Base-by-base conservation (phyloP, 352 stramenopile species). In the Plasmopara halstedii region DNA sequence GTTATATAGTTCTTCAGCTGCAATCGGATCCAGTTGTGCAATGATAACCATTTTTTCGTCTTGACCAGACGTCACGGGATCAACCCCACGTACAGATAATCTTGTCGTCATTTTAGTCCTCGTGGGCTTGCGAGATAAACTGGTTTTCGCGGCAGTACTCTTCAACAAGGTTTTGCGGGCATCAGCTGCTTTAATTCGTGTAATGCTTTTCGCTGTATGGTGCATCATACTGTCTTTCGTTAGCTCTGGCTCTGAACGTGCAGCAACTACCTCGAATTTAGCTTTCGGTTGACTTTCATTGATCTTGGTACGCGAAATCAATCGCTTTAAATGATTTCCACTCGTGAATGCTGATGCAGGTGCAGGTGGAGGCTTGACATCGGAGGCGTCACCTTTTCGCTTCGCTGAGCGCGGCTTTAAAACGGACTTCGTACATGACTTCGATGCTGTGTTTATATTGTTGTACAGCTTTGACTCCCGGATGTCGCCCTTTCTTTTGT, bases 221-320 rank as follows among this genome's bases (percentile, higher is more conserved):
- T 64, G 62, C 46, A 54, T 62, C 40, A 56, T 63, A 13, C 53
- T 56, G 5, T 56, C 49, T 23, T 55, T 68, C 13, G 57, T 52
- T 2, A 43, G 13, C n/a, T 62, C 42, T 0, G 55, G 44, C 2
- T 42, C 22, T 35, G 42, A 32, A 2, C 45, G 61, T 3, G 41
- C 25, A 22, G 42, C 41, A 13, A 47, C 35, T 14, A 29, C 32
- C 15, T 52, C 46, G 8, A 42, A 13, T 8, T 29, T 32, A n/a
- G 25, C 14, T 26, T 51, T 56, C 17, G 32, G 13, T 34, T 46
- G 52, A 21, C 44, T 50, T 1, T 55, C 23, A 6, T 25, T 20
- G 20, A 46, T 44, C 5, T 29, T 55, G 7, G 46, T 17, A n/a
- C 57, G 52, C n/a, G 40, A 42, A 27, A 50, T 19, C 22, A 51